Evolutionary conservation across 73 alveolate genomes (phyloP).

Genomic region (Uronychia binucleata): DNA sequence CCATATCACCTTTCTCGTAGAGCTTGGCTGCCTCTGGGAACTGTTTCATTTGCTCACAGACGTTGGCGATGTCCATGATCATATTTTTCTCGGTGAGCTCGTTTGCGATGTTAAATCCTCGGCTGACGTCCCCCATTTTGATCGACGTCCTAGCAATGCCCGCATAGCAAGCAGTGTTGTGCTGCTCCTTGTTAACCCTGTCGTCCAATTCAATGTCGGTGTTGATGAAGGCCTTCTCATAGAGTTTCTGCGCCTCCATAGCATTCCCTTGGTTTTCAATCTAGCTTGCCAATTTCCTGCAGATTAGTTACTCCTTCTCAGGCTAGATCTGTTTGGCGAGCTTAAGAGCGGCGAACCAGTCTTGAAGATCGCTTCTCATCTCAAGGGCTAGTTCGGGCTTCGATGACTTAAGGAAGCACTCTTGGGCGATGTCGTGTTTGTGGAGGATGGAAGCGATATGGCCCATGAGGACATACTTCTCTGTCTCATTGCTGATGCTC

Average conservation of each 20-base stretch:
- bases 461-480: conserved; percentile 91
- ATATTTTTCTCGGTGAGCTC: conserved; percentile 91
- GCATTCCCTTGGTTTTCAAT: conserved; percentile 93
- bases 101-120: conserved; percentile 96
- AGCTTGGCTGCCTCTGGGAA: conserved; percentile 97
- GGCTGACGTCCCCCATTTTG: conserved; percentile 94
- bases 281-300: conserved; percentile 94
- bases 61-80: conserved; percentile 89
- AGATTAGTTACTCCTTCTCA: conserved; percentile 90
- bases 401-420: conserved; percentile 85
- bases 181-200: conserved; percentile 74
- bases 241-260: conserved; percentile 93
- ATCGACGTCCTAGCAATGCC: conserved; percentile 99
- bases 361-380: conserved; percentile 97
- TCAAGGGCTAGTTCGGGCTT: conserved; percentile 95
- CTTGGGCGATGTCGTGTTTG: conserved; percentile 94
- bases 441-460: conserved; percentile 95
- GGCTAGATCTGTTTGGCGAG: conserved; percentile 89
- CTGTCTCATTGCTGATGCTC: conserved; percentile 89
- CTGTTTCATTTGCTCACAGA: conserved; percentile 86
- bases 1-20: conserved; percentile 90
- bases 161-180: conserved; percentile 92
- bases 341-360: conserved; percentile 94
- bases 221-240: conserved; percentile 88
- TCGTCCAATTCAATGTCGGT: conserved; percentile 73